phyloP scores from a whole-genome alignment of 2,329 filamentous ascomycete genomes.

The Alternaria arborescens region DNA sequence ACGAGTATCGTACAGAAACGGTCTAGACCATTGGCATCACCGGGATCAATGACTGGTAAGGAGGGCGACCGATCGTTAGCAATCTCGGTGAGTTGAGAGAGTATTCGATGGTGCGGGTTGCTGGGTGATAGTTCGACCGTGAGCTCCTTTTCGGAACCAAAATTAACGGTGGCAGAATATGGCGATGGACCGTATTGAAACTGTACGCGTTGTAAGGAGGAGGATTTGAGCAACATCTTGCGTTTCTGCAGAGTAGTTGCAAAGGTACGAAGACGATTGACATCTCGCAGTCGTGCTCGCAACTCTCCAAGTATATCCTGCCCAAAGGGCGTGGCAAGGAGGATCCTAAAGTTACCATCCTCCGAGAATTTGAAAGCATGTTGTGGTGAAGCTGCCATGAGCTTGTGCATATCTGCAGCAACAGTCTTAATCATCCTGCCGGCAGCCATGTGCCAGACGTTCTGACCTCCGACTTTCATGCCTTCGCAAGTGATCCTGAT shows the following conservation, averaged over 20 bases:
- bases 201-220: slow-evolving; percentile 65
- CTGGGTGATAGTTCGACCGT: slow-evolving; percentile 66
- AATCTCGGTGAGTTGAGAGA: slow-evolving; percentile 65
- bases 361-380: slow-evolving; percentile 69
- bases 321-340: slow-evolving; percentile 67
- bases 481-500: slow-evolving; percentile 46
- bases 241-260: slow-evolving; percentile 69
- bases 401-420: slow-evolving; percentile 47
- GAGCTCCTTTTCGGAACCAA: slow-evolving; percentile 60
- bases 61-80: slow-evolving; percentile 67
- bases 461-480: slow-evolving; percentile 34
- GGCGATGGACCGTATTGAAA: slow-evolving; percentile 70
- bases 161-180: slow-evolving; percentile 66
- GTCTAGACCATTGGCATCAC: slow-evolving; percentile 59
- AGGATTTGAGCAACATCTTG: slow-evolving; percentile 66
- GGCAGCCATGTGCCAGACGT: slow-evolving; percentile 53
- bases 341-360: slow-evolving; percentile 70
- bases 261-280: slow-evolving; percentile 76
- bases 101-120: slow-evolving; percentile 73
- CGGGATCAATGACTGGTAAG: slow-evolving; percentile 64
- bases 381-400: slow-evolving; percentile 59
- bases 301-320: slow-evolving; percentile 67
- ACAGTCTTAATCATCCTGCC: slow-evolving; percentile 50
- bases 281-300: slow-evolving; percentile 67
- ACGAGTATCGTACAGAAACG: slow-evolving; percentile 66